These are phyloP conservation scores for Magnolia changhungtana DNA, from an alignment of 164 flowering plant species.

Conservation along the genomic window DNA sequence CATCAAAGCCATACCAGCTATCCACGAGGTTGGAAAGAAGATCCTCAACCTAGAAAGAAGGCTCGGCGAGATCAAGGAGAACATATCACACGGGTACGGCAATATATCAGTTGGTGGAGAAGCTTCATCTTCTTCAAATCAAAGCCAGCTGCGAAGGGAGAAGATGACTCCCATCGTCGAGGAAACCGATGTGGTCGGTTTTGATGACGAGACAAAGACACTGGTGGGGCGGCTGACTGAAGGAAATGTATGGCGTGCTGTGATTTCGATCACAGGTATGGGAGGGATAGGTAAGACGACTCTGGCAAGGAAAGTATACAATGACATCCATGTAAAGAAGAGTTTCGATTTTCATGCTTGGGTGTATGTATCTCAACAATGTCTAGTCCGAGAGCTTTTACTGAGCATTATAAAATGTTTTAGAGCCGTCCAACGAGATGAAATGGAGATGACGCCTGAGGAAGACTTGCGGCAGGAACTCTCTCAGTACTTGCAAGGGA, in stretches of 20 bases:
- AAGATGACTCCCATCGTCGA: constrained; percentile 29
- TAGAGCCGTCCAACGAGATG: not conserved
- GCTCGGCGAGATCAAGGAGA: constrained; percentile 12
- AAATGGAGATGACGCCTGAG: not conserved
- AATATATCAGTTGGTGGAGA: constrained; percentile 1
- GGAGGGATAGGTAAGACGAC: constrained; percentile 20
- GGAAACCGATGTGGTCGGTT: constrained; percentile 37
- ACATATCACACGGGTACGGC: not conserved
- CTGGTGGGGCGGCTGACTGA: constrained; percentile 32
- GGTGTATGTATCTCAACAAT: constrained; percentile 10
- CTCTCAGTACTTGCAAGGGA: not conserved
- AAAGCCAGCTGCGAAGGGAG: constrained; percentile 20
- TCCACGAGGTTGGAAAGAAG: constrained; percentile 24
- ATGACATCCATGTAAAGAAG: not conserved
- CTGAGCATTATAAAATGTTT: not conserved
- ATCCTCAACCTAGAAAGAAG: constrained; percentile 33
- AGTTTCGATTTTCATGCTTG: constrained; percentile 20
- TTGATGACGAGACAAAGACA: constrained; percentile 35
- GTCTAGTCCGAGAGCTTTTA: not conserved
- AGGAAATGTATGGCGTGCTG: not conserved
- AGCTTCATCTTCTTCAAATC: not conserved
- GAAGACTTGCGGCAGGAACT: not conserved
- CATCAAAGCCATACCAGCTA: constrained; percentile 19
- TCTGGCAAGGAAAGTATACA: constrained; percentile 17
- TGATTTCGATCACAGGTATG: constrained; percentile 17